A percentile compares a stretch with the other conserved stretches of the same genome.
Conservation (phyloP, 495 filamentous ascomycete species). For the Saxispiralis lemnorum region DNA sequence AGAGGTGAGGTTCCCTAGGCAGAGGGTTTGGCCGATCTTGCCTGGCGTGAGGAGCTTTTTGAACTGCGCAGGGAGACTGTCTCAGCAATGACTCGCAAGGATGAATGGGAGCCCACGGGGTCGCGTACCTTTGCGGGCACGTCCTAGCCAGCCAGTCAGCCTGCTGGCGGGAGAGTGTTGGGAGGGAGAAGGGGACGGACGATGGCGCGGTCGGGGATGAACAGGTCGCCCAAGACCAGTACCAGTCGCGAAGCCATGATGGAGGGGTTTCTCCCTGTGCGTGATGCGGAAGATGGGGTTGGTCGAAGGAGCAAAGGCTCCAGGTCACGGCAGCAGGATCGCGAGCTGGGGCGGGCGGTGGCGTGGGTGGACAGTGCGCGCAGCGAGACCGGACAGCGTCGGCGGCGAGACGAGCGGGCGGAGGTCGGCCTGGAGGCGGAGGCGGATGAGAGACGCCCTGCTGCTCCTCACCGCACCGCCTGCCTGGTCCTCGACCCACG, state of each 20-base stretch:
- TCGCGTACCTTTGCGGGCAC: constrained; percentile 67
- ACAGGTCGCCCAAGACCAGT: constrained; percentile 87
- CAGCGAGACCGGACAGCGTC: too few species aligned
- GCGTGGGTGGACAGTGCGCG: too few species aligned
- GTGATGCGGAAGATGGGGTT: too few species aligned
- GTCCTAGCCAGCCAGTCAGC: constrained; percentile 37
- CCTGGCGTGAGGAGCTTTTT: constrained; percentile 93
- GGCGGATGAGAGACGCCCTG: too few species aligned
- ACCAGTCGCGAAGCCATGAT: constrained; percentile 65
- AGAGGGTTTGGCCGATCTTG: constrained; percentile 94
- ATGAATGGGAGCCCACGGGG: constrained; percentile 2
- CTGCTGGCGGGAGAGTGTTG: background rate
- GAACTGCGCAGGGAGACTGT: constrained; percentile 42
- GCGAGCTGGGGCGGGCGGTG: background rate
- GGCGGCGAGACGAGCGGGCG: too few species aligned
- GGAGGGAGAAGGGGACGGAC: constrained; percentile 28
- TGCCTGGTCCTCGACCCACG: too few species aligned
- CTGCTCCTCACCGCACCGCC: too few species aligned
- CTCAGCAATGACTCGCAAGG: background rate
- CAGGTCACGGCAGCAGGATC: too few species aligned
- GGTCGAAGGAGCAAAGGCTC: too few species aligned
- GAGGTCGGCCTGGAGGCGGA: too few species aligned
- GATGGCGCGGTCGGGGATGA: constrained; percentile 90
- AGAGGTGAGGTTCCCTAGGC: constrained; percentile 91
- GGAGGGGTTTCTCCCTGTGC: background rate